Evolutionary conservation across 2,329 filamentous ascomycete genomes (phyloP).

Genomic region (Emmonsiellopsis sp.): DNA sequence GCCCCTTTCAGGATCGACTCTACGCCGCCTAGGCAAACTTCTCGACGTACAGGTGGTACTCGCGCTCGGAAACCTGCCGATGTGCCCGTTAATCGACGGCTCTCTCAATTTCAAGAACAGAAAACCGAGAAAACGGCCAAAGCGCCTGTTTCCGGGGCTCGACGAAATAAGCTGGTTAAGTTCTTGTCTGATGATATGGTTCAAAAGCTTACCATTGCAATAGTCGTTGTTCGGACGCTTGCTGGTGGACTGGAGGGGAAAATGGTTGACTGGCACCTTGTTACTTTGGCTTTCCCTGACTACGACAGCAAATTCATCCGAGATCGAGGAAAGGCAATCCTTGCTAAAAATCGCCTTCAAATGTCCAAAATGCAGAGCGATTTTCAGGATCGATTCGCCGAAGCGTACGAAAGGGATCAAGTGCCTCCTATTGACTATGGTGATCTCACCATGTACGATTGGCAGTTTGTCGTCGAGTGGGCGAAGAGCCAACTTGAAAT

Average conservation of each 20-base stretch:
- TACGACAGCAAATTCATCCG: constrained; percentile 30
- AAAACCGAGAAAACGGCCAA: constrained; percentile 2
- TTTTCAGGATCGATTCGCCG: constrained; percentile 38
- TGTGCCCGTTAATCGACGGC: constrained; percentile 2
- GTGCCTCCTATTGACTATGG: constrained; percentile 38
- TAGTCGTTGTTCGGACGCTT: constrained; percentile 36
- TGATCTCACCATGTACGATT: constrained; percentile 37
- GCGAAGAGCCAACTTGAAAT: constrained; percentile 32
- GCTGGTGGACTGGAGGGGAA: constrained; percentile 36
- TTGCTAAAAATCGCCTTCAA: constrained; percentile 29
- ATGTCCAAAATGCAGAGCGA: constrained; percentile 37
- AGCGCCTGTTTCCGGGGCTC: neutral
- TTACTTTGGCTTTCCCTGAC: constrained; percentile 33
- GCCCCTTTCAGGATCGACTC: neutral
- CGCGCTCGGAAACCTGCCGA: neutral
- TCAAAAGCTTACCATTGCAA: constrained; percentile 32
- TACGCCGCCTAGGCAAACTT: neutral
- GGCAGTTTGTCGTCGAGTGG: constrained; percentile 40
- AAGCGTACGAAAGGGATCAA: constrained; percentile 34
- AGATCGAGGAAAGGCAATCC: constrained; percentile 28
- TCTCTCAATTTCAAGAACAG: constrained; percentile 6
- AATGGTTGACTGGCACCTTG: constrained; percentile 38
- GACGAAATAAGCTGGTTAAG: constrained; percentile 3
- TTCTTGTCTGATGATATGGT: constrained; percentile 20
- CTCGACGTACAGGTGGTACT: neutral